Base-by-base conservation (phyloP, 768 basidiomycete species). In the Cystobasidium ongulense region DNA sequence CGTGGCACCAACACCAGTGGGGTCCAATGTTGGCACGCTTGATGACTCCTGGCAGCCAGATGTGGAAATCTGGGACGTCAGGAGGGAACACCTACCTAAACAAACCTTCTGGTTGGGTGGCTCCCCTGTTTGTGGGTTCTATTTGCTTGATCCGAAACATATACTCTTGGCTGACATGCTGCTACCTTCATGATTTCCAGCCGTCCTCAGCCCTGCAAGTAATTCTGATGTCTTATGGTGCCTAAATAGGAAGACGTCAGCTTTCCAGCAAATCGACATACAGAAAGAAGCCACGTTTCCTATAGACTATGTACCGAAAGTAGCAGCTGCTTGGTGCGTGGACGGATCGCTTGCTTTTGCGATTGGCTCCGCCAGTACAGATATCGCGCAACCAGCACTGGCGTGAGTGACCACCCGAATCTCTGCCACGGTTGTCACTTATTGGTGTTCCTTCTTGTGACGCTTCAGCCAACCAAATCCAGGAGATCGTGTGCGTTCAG, bases 31-130 rank as follows among this genome's bases (percentile, higher is more conserved):
- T 23, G 65, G 65, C 2, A 33, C 38, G 4, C 23, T 52, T 18
- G 68, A 59, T 33, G 54, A 59, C 10, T 36, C 50, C 3, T 71
- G 68, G 68, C 68, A 71, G 54, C 68, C 68, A 39, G 68, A 59
- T 39, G 38, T 71, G 8, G 68, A 71, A 35, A 71, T 71, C 38
- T 71, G 68, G 68, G 68, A 71, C 39, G 68, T 71, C 21, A 53
- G 68, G 53, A 10, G 43, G 7, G 68, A 71, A 27, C 41, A 57
- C 31, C 53, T 71, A 3, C 53, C 68, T 3, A 71, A 71, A 25
- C 10, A 71, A 29, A 54, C 27, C 1, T 59, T 71, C 33, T 71
- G 68, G 68, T 29, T 52, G 31, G 33, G 35, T 3, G 68, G 68
- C 3, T 23, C 54, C 8, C 68, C 68, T 8, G 31, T 33, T 21